phyloP scores from a whole-genome alignment of 805 yeast genomes.

The Suhomyces tanzawaensis region DNA sequence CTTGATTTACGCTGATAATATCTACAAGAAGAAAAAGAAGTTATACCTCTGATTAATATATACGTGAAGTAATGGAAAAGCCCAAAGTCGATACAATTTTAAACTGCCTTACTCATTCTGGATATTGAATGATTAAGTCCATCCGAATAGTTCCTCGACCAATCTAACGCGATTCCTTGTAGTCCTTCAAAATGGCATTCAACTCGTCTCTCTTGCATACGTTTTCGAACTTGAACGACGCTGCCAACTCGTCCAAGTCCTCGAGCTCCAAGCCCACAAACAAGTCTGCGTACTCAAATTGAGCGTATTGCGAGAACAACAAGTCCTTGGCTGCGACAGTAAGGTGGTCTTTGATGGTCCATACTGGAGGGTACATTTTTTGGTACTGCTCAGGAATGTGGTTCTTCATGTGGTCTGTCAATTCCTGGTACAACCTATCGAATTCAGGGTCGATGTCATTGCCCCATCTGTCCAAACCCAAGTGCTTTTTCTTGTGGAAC shows the following conservation, averaged over 20 bases:
- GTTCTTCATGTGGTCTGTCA: slow-evolving; percentile 36
- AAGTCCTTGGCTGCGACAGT: slow-evolving; percentile 41
- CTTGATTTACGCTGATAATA: no score
- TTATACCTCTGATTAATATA: no score
- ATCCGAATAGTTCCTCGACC: no score
- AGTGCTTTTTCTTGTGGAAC: slow-evolving; percentile 39
- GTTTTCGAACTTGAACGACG: slow-evolving; percentile 50
- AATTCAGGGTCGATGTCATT: slow-evolving; percentile 42
- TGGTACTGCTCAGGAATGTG: slow-evolving; percentile 42
- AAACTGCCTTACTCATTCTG: no score
- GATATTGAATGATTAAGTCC: no score
- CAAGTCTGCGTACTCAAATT: slow-evolving; percentile 46
- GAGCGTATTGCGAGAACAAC: slow-evolving; percentile 43
- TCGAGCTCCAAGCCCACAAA: slow-evolving; percentile 41
- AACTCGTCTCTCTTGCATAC: slow-evolving; percentile 40
- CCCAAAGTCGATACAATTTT: no score
- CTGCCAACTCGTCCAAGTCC: slow-evolving; percentile 50
- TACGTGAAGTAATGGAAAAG: no score
- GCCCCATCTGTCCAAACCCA: slow-evolving; percentile 54
- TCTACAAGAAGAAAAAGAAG: no score
- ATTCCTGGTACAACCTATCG: slow-evolving; percentile 33
- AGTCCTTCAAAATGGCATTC: slow-evolving; percentile 30
- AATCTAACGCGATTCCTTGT: no score
- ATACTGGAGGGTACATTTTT: slow-evolving; percentile 39
- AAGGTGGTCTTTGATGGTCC: slow-evolving; percentile 38